Evolutionary conservation across 768 basidiomycete genomes (phyloP).

Genomic region (Mycena alexandri): DNA sequence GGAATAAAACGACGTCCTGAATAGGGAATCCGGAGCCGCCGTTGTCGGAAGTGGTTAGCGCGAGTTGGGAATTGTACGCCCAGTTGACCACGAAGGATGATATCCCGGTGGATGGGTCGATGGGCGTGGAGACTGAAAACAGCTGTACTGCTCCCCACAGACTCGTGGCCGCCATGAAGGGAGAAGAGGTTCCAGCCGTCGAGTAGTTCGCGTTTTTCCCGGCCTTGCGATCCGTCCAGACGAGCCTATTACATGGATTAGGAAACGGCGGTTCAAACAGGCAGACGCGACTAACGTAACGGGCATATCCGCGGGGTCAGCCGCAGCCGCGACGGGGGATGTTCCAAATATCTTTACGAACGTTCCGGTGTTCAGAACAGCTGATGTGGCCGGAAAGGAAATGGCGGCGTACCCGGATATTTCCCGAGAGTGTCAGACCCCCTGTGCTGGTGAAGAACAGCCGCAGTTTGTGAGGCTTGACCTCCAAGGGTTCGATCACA

Average conservation of each 20-base stretch:
- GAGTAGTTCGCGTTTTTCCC: background rate
- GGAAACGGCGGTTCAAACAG: constrained; percentile 37
- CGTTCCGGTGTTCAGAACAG: background rate
- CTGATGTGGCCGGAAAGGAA: background rate
- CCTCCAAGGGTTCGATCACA: constrained; percentile 24
- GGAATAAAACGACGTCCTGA: constrained; percentile 25
- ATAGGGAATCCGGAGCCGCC: constrained; percentile 32
- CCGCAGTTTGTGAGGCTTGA: constrained; percentile 21
- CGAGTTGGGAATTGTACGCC: constrained; percentile 20
- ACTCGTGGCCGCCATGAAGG: constrained; percentile 23
- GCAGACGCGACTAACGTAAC: constrained; percentile 11
- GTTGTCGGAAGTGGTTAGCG: constrained; percentile 26
- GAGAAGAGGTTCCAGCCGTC: constrained; percentile 6
- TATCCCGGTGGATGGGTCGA: constrained; percentile 17
- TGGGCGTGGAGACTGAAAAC: background rate
- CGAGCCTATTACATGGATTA: constrained; percentile 8
- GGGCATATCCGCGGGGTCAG: constrained; percentile 20
- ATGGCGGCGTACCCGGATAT: constrained; percentile 13
- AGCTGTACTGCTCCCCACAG: constrained; percentile 21
- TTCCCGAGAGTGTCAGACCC: constrained; percentile 6
- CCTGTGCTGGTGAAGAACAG: constrained; percentile 19
- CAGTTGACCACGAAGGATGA: constrained; percentile 29
- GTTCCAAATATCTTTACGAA: constrained; percentile 27
- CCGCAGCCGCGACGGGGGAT: constrained; percentile 14
- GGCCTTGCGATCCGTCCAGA: constrained; percentile 30